Evolutionary conservation across 2,329 filamentous ascomycete genomes (phyloP), one percentile per base, ranked within the genome.

Genomic region (Trichoderma sp.): DNA sequence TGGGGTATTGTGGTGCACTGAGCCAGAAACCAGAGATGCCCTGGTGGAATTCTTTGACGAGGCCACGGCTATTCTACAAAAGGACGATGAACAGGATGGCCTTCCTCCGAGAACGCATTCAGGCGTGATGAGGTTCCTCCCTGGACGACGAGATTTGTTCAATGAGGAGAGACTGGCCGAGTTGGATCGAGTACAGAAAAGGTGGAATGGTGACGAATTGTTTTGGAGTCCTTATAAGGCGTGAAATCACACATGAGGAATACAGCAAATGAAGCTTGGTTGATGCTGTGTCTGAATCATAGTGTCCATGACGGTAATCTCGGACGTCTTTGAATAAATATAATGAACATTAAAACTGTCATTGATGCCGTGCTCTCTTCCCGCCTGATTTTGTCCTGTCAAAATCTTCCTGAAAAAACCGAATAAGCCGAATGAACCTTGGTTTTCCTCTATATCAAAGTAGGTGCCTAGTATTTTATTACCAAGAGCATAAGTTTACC

Each of bases 221-320:
- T 82, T 82, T 67, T 82, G 81, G 81, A 80, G 69, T 29, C 80
- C 80, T 11, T 80, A 78, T 65, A 67, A 66, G 50, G 38, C 11
- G 24, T 71, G 27, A 53, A 31, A 41, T 33, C 6, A 38, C 21
- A 4, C 14, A n/a, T 27, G n/a, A 4, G 27, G n/a, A 11, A 56
- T 63, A 29, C 6, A 62, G 9, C 0, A 38, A 62, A 45, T 9
- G 16, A n/a, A 21, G 16, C 16, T 27, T 18, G 12, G 8, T 60
- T 24, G 2, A 12, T 35, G 18, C 45, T 21, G 5, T 53, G 18
- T 56, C 5, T 56, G 2, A 3, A 24, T 56, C 21, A 24, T 56
- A 6, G 53, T 21, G 12, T 60, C 8, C 18, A 33, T 11, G 27
- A 31, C 53, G 3, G 24, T 18, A 4, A 14, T 11, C 1, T 11